phyloP scores from a whole-genome alignment of 192 early-diverging fungal species.

The Spizellomyces punctatus region DNA sequence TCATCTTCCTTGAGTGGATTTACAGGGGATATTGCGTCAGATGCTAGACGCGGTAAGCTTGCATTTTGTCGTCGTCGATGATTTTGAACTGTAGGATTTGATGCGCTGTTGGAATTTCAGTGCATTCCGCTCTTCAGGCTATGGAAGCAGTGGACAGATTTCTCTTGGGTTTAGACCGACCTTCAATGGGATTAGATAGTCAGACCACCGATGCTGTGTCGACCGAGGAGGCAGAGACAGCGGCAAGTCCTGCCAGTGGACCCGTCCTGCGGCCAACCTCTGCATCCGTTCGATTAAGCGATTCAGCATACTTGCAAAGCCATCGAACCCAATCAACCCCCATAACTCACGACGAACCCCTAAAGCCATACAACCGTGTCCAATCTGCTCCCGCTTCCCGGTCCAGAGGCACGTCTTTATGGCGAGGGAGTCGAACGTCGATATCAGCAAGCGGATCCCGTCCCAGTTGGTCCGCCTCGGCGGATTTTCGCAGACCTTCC shows the following conservation, averaged over 20 bases:
- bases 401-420: neutral
- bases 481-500: neutral
- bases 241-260: neutral
- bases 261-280: neutral
- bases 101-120: neutral
- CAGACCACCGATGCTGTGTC: neutral
- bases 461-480: neutral
- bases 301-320: neutral
- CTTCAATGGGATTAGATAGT: neutral
- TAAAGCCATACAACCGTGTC: no score
- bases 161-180: neutral
- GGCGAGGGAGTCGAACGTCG: neutral
- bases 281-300: neutral
- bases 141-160: neutral
- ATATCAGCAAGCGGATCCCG: neutral
- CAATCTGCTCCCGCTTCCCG: no score
- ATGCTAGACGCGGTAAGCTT: neutral
- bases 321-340: neutral
- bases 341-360: neutral
- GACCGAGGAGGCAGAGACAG: neutral
- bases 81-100: neutral
- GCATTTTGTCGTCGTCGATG: neutral
- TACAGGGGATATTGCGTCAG: neutral
- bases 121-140: constrained; percentile 11
- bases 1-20: no score